phyloP scores from a whole-genome alignment of 2,329 filamentous ascomycete species.

The Scedosporium apiospermum region DNA sequence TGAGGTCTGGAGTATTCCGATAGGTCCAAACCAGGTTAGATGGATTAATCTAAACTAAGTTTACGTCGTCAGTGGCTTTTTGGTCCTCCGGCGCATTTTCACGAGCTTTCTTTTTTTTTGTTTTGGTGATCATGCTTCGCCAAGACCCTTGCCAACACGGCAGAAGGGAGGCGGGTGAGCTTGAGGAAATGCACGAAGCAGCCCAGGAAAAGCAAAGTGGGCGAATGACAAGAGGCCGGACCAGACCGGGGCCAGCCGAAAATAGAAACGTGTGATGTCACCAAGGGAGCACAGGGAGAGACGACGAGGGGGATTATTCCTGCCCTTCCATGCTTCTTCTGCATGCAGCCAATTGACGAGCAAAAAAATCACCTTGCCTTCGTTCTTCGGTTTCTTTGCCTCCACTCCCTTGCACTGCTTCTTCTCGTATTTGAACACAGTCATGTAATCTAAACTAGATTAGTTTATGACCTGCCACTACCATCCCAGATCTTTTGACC shows the following conservation, averaged over 20 bases:
- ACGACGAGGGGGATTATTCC: background rate
- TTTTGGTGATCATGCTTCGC: too few species aligned
- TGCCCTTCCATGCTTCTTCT: background rate
- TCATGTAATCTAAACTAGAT: too few species aligned
- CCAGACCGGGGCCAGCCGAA: background rate
- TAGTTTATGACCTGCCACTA: background rate
- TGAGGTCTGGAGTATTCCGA: too few species aligned
- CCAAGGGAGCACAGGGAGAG: background rate
- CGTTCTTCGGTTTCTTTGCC: background rate
- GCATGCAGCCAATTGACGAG: background rate
- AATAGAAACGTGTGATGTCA: background rate
- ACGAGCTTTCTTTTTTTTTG: too few species aligned
- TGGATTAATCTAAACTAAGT: too few species aligned
- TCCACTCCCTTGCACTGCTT: background rate
- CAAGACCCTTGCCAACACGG: background rate
- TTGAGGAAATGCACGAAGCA: background rate
- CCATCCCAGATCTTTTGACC: too few species aligned
- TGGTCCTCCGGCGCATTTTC: too few species aligned
- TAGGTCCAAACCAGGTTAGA: too few species aligned
- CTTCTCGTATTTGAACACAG: background rate
- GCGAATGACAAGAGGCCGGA: background rate
- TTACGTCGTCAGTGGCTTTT: too few species aligned
- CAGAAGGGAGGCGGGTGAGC: background rate
- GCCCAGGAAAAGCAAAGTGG: background rate
- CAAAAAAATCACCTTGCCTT: too few species aligned